Evolutionary conservation across 192 early-diverging fungal species (phyloP), one percentile per base, ranked within the genome.

Genomic region (Rhizophagus clarus): DNA sequence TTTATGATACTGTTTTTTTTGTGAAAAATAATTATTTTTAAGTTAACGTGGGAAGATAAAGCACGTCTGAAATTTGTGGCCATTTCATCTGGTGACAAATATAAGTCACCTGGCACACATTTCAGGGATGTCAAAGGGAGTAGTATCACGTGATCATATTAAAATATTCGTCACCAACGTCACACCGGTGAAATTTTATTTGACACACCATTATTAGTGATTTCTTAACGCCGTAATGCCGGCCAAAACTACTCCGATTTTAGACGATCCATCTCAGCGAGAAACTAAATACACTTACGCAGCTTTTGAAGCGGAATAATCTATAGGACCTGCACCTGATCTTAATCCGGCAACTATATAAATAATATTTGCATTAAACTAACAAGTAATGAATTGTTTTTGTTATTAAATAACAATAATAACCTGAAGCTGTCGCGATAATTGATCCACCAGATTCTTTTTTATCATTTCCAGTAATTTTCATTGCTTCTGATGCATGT

Each of bases 261-360:
- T n/a, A n/a, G n/a, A n/a, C n/a, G n/a, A n/a, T n/a, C n/a, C n/a
- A n/a, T n/a, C n/a, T n/a, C n/a, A n/a, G n/a, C n/a, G n/a, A n/a
- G n/a, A n/a, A n/a, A n/a, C n/a, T n/a, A n/a, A 14, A 9, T 32
- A 14, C 29, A 81, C 84, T 77, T 79, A 85, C 87, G 88, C 88
- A 49, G 88, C 88, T 77, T 89, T 89, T 14, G 88, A 88, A 47
- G 86, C 88, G n/a, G 88, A 89, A 70, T 89, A 89, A 76, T 85
- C 88, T 45, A 78, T 75, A 6, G 82, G 76, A 26, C 88, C 88
- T 60, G 87, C 88, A 68, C 86, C 87, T 17, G 88, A 81, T 17
- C 87, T 83, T 37, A 88, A 76, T 66, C 87, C 85, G 24, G 87
- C 86, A 67, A 87, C 83, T 86, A 51, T 15, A 80, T 15, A 5